A percentile compares a stretch with the other conserved stretches of the same genome.
These are phyloP conservation scores for Salvia miltiorrhiza DNA, from an alignment of 257 asterid species.

Conservation along the genomic window DNA sequence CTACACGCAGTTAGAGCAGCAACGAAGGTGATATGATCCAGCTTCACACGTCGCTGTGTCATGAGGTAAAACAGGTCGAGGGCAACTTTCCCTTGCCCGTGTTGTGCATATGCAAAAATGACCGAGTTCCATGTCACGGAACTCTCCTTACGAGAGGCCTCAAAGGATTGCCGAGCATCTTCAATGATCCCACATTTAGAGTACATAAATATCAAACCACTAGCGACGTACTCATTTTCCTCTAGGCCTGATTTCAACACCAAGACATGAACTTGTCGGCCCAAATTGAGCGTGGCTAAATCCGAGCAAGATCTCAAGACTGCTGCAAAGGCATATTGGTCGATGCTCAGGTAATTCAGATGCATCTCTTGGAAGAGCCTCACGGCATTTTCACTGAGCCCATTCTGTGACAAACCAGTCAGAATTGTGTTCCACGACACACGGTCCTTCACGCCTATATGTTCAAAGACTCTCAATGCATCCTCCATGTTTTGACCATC, in stretches of 20 bases:
- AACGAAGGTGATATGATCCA: conserved; percentile 80
- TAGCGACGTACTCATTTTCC: conserved; percentile 56
- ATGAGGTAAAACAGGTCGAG: conserved; percentile 59
- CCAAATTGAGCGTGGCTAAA: conserved; percentile 68
- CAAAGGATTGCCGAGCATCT: conserved; percentile 65
- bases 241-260: conserved; percentile 57
- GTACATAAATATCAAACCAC: conserved; percentile 78
- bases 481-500: conserved; percentile 44
- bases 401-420: conserved; percentile 77
- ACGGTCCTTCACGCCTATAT: conserved; percentile 44
- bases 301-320: conserved; percentile 77
- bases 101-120: conserved; percentile 82
- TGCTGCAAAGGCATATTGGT: conserved; percentile 74
- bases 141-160: conserved; percentile 47
- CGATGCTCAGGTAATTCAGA: conserved; percentile 42
- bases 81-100: conserved; percentile 70
- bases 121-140: conserved; percentile 85
- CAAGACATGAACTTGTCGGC: conserved; percentile 65
- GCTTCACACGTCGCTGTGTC: conserved; percentile 46
- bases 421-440: conserved; percentile 79
- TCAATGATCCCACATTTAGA: conserved; percentile 77
- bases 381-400: conserved; percentile 58
- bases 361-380: conserved; percentile 55
- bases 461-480: conserved; percentile 48
- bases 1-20: conserved; percentile 88